phyloP scores from a whole-genome alignment of 1,284 basidiomycete species.

The Apiotrichum brassicae region DNA sequence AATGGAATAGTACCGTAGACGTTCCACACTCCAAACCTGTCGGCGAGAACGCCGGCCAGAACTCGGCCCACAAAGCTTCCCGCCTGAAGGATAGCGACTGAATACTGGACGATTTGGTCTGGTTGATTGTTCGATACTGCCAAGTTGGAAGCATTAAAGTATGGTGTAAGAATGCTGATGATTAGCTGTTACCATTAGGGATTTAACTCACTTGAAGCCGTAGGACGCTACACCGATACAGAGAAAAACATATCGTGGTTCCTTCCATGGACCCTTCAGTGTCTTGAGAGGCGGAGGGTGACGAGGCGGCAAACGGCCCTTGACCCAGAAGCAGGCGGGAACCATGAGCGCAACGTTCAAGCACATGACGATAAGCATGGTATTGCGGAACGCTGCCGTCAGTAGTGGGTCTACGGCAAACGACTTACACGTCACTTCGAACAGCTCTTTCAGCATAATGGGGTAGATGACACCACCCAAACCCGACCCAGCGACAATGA shows the following conservation, averaged over 20 bases:
- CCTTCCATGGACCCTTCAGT: conserved; percentile 26
- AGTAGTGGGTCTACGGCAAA: not conserved
- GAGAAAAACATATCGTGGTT: conserved; percentile 28
- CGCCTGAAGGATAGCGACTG: conserved; percentile 23
- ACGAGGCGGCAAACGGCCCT: conserved; percentile 23
- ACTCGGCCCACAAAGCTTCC: conserved; percentile 24
- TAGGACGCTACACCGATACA: conserved; percentile 21
- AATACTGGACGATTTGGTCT: conserved; percentile 14
- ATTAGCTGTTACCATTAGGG: too few species aligned
- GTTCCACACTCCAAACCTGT: conserved; percentile 20
- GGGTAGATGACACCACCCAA: conserved; percentile 43
- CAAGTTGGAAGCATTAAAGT: conserved; percentile 13
- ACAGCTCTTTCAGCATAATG: conserved; percentile 34
- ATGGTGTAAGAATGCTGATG: conserved; percentile 19
- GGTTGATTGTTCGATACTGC: conserved; percentile 10
- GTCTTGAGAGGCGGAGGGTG: conserved; percentile 9
- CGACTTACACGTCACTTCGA: conserved; percentile 27
- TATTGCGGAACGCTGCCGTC: conserved; percentile 15
- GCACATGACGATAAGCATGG: conserved; percentile 22
- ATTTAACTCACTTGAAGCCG: conserved; percentile 12
- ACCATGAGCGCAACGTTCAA: conserved; percentile 20
- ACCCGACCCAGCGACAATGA: conserved; percentile 39
- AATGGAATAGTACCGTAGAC: conserved; percentile 18
- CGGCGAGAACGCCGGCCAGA: conserved; percentile 21
- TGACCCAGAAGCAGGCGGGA: conserved; percentile 20